Evolutionary conservation across 2,329 filamentous ascomycete genomes (phyloP).

Genomic region (Trichoderma sp.): DNA sequence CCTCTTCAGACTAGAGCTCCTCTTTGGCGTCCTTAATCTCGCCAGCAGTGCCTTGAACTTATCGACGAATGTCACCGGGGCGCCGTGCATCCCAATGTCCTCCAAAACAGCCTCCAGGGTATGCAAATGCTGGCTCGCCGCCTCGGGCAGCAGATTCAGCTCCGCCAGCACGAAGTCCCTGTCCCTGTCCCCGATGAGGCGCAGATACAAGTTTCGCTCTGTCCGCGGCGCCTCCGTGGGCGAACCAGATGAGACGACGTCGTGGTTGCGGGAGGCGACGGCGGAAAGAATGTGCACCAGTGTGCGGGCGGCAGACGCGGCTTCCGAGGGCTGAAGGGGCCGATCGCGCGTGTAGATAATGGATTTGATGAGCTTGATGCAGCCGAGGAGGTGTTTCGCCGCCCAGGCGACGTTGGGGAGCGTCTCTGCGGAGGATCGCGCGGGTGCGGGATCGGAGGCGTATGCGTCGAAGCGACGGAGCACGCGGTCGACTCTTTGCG

Average conservation of each 20-base stretch:
- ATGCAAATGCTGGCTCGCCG: constrained; percentile 44
- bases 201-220: constrained; percentile 48
- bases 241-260: constrained; percentile 30
- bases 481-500: constrained; percentile 48
- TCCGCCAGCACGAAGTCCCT: constrained; percentile 46
- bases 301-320: constrained; percentile 45
- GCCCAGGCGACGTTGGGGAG: constrained; percentile 49
- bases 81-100: constrained; percentile 34
- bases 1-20: constrained; percentile 35
- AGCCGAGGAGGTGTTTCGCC: constrained; percentile 45
- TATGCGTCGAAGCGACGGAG: constrained; percentile 43
- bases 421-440: constrained; percentile 30
- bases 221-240: constrained; percentile 24
- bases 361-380: constrained; percentile 43
- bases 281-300: constrained; percentile 48
- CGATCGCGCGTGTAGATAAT: constrained; percentile 40
- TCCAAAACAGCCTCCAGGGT: constrained; percentile 37
- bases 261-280: constrained; percentile 42
- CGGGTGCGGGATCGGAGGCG: neutral
- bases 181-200: constrained; percentile 46
- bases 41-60: constrained; percentile 35
- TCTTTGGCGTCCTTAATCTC: constrained; percentile 32
- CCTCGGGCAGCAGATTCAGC: constrained; percentile 44
- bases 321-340: constrained; percentile 40
- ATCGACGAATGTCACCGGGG: constrained; percentile 36